Conservation (phyloP, 345 rosid genomes). For the Euclidium syriacum region DNA sequence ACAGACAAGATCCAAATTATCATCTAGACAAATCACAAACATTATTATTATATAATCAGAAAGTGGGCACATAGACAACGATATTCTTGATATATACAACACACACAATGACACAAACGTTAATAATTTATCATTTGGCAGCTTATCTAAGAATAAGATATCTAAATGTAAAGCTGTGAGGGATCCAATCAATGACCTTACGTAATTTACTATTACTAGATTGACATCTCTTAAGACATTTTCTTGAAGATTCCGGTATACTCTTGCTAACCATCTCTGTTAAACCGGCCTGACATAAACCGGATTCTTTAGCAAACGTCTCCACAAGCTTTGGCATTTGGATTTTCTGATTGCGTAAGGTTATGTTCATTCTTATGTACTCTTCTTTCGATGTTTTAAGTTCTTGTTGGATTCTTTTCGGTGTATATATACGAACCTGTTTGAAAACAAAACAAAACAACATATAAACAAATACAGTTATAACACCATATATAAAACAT, state of each 20-base stretch:
- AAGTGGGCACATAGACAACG: constrained; percentile 3
- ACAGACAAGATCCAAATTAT: constrained; percentile 24
- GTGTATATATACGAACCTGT: constrained; percentile 82
- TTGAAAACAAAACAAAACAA: not conserved
- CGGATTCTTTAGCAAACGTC: constrained; percentile 64
- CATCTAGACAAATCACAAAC: not conserved
- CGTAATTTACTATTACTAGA: constrained; percentile 50
- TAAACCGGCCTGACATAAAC: constrained; percentile 49
- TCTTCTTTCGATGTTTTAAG: constrained; percentile 85
- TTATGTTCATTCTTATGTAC: constrained; percentile 70
- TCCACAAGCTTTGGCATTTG: constrained; percentile 76
- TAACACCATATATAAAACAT: no score
- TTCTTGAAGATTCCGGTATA: constrained; percentile 58
- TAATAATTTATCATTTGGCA: constrained; percentile 39
- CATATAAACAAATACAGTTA: no score
- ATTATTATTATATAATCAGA: constrained; percentile 1
- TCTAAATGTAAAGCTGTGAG: constrained; percentile 78
- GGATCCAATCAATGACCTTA: constrained; percentile 82
- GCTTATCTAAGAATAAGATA: constrained; percentile 83
- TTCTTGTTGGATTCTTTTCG: constrained; percentile 69
- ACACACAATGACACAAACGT: not conserved
- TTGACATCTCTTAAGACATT: constrained; percentile 47
- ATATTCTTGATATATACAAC: not conserved
- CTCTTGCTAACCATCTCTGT: constrained; percentile 60
- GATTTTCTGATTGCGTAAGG: constrained; percentile 64